These are phyloP conservation scores for Lecanicillium sp. DNA, from an alignment of 2,329 filamentous ascomycete species.

Conservation along the genomic window DNA sequence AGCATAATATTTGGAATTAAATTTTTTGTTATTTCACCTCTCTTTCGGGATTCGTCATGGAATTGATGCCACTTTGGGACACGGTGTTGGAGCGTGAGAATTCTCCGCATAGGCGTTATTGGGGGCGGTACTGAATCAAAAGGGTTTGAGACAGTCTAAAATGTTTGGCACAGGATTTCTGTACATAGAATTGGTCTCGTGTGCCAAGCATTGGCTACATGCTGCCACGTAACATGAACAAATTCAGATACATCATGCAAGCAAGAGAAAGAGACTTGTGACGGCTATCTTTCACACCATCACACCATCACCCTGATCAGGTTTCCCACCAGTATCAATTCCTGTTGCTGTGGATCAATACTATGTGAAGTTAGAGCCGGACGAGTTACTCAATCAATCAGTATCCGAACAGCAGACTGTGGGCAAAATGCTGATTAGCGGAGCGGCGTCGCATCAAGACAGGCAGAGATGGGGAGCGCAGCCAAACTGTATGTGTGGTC, in stretches of 20 bases:
- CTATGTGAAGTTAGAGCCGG: background rate
- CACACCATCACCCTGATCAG: no score
- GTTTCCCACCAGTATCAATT: background rate
- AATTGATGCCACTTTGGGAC: background rate
- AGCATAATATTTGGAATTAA: no score
- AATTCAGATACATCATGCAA: slow-evolving; percentile 6
- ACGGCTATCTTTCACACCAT: no score
- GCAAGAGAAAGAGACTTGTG: no score
- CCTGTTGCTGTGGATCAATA: background rate
- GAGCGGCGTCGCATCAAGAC: background rate
- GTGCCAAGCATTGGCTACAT: slow-evolving; percentile 12
- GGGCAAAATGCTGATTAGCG: background rate
- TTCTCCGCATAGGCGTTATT: slow-evolving; percentile 11
- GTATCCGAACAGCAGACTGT: background rate
- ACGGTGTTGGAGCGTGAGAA: slow-evolving; percentile 7
- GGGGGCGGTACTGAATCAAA: background rate
- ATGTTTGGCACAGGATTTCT: background rate
- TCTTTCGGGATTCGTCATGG: background rate
- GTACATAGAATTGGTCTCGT: slow-evolving; percentile 11
- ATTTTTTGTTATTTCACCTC: background rate
- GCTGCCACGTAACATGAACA: slow-evolving; percentile 7
- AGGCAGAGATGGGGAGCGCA: background rate
- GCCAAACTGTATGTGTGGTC: background rate
- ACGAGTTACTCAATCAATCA: background rate
- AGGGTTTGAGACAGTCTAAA: slow-evolving; percentile 2